Percentiles rank a stretch among this genome's conserved stretches.
Conservation (phyloP, 345 rosid species). For the Psidium guajava region DNA sequence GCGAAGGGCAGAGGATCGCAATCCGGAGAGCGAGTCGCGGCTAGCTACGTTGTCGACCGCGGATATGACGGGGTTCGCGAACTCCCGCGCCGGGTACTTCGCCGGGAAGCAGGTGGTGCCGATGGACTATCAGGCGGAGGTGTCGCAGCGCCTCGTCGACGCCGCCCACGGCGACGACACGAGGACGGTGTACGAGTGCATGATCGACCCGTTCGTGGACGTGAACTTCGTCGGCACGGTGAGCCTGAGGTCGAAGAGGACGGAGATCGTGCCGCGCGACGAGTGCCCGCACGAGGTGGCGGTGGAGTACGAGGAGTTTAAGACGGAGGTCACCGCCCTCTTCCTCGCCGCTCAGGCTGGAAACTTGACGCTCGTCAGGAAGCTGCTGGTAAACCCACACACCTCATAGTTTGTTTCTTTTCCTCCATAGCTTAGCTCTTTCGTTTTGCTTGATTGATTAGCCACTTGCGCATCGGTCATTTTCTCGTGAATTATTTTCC, state of each 20-base stretch:
- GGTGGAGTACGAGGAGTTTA: constrained; percentile 45
- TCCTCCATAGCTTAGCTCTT: not conserved
- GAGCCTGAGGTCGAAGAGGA: constrained; percentile 33
- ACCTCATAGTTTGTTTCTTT: not conserved
- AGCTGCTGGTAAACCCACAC: constrained; percentile 29
- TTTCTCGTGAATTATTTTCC: not conserved
- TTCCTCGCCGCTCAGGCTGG: constrained; percentile 60
- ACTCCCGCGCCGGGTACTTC: constrained; percentile 11
- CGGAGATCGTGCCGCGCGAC: constrained; percentile 34
- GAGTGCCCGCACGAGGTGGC: constrained; percentile 36
- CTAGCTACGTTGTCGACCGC: not conserved
- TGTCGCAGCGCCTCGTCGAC: constrained; percentile 48
- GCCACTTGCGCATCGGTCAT: not conserved
- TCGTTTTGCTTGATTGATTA: not conserved
- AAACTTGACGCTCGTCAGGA: constrained; percentile 34
- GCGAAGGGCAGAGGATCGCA: not conserved
- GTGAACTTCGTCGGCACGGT: constrained; percentile 55
- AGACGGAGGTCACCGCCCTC: constrained; percentile 56
- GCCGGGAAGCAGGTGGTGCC: constrained; percentile 36
- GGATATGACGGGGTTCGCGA: constrained; percentile 10
- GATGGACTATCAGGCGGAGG: constrained; percentile 35
- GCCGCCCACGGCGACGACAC: constrained; percentile 33
- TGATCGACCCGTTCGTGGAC: constrained; percentile 38
- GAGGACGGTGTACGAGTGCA: constrained; percentile 22
- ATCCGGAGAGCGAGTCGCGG: not conserved